phyloP scores from a whole-genome alignment of 1,284 basidiomycete species.

The Cryptococcus sp. region DNA sequence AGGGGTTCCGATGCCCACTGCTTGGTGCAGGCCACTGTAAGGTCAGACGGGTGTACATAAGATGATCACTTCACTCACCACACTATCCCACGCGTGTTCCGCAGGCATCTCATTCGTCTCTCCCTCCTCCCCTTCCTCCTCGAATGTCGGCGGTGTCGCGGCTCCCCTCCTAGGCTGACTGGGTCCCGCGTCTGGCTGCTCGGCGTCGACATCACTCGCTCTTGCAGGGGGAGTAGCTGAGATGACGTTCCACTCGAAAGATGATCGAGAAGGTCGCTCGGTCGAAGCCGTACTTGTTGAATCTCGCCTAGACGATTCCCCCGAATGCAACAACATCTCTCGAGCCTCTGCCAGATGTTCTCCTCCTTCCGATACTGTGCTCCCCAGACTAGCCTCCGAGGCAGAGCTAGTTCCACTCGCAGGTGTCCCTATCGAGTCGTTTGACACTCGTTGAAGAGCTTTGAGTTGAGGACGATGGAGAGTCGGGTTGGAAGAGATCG shows the following conservation, averaged over 20 bases:
- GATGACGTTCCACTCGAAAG: slow-evolving; percentile 15
- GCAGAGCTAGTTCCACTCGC: slow-evolving; percentile 10
- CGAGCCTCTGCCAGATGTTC: slow-evolving; percentile 30
- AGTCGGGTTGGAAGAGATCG: neutral
- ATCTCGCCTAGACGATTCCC: slow-evolving; percentile 6
- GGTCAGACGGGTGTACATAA: neutral
- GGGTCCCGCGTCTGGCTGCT: slow-evolving; percentile 9
- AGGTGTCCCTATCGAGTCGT: slow-evolving; percentile 20
- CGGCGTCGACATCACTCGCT: slow-evolving; percentile 8
- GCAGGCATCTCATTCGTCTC: slow-evolving; percentile 9
- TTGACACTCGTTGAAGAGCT: slow-evolving; percentile 28
- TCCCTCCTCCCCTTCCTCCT: slow-evolving; percentile 5
- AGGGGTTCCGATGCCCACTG: slow-evolving; percentile 11
- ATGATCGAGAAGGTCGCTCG: neutral
- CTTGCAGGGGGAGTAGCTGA: slow-evolving; percentile 25
- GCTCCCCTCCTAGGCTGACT: slow-evolving; percentile 10
- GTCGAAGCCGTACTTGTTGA: neutral
- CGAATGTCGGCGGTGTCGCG: neutral
- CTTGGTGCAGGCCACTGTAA: slow-evolving; percentile 36
- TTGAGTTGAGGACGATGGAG: slow-evolving; percentile 17
- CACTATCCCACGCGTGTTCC: slow-evolving; percentile 43
- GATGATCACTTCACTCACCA: slow-evolving; percentile 37
- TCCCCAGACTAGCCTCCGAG: slow-evolving; percentile 6
- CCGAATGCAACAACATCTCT: slow-evolving; percentile 15
- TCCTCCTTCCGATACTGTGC: slow-evolving; percentile 20